Evolutionary conservation across 2,329 filamentous ascomycete species (phyloP), one percentile per base, ranked within the genome.

Genomic region (Fusarium tanahbumbuense): DNA sequence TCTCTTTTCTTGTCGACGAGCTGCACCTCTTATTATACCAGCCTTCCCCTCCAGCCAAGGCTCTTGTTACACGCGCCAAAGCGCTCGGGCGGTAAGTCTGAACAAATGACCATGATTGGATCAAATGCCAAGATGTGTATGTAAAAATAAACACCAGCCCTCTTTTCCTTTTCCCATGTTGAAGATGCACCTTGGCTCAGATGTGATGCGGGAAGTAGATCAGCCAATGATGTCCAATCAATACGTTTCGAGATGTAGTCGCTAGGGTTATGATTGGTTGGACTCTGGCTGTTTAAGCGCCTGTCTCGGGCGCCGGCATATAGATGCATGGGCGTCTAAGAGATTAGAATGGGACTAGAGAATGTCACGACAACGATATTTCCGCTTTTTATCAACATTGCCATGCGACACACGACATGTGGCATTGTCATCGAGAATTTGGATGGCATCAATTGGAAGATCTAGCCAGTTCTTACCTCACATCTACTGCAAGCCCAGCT

Each of bases 1-100:
- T 52, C 48, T 52, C 63, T 62, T 63, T 58, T 48, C 58, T 56
- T 55, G 37, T 50, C 55, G 73, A 67, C 65, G 48, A 63, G 37
- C 52, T 25, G 37, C 42, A 48, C 66, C 64, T 68, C 69, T 72
- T 76, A 73, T 74, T 76, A 76, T 76, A 76, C 71, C 58, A 72
- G 28, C 62, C 60, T 65, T 68, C 50, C 44, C 40, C 59, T 52
- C 52, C 4, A 34, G 40, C 55, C 59, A 60, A 56, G 41, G 45
- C 52, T 37, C 52, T 37, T 28, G 55, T 65, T 46, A 45, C 47
- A 68, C 55, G 55, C 68, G 64, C 56, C 47, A 47, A 56, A 41
- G 52, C 44, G 41, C 58, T 52, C 46, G 32, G 64, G 68, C 68
- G 68, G 68, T 32, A 71, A 60, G 45, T 47, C 16, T 34, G 22